Evolutionary conservation across 192 early-diverging fungal genomes (phyloP).

Genomic region (Piromyces finnis): DNA sequence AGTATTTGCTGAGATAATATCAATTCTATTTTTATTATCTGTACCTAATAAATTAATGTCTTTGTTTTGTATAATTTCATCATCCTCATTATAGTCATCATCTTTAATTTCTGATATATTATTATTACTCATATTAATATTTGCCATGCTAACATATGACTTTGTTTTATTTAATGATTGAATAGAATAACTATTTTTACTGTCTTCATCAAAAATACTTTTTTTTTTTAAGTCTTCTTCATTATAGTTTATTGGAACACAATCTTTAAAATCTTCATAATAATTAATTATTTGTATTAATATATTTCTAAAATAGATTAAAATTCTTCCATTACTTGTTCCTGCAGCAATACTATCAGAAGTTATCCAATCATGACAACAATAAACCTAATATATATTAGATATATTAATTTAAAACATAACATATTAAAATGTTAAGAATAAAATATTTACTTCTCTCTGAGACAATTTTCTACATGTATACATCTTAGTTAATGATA

Average conservation of each 20-base stretch:
- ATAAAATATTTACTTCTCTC: not conserved
- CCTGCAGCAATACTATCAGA: not conserved
- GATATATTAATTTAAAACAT: no score
- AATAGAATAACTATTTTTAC: not conserved
- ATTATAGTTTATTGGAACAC: not conserved
- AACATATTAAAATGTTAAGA: no score
- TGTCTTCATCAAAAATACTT: not conserved
- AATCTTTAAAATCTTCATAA: not conserved
- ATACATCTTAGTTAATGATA: not conserved
- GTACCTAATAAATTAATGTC: not conserved
- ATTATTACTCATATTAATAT: not conserved
- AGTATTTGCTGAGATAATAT: not conserved
- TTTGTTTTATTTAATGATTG: not conserved
- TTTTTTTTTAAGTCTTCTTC: not conserved
- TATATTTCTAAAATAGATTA: not conserved
- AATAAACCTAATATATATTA: not conserved
- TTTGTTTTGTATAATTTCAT: not conserved
- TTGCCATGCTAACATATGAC: not conserved
- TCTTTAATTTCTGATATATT: not conserved
- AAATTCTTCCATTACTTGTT: not conserved
- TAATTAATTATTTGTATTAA: not conserved
- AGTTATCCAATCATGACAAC: not conserved
- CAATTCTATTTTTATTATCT: not conserved
- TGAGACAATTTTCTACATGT: not conserved
- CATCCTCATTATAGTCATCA: not conserved